Evolutionary conservation across 306 rosid species (phyloP), one percentile per base, ranked within the genome.

Genomic region (Lathyrus tuberosus): DNA sequence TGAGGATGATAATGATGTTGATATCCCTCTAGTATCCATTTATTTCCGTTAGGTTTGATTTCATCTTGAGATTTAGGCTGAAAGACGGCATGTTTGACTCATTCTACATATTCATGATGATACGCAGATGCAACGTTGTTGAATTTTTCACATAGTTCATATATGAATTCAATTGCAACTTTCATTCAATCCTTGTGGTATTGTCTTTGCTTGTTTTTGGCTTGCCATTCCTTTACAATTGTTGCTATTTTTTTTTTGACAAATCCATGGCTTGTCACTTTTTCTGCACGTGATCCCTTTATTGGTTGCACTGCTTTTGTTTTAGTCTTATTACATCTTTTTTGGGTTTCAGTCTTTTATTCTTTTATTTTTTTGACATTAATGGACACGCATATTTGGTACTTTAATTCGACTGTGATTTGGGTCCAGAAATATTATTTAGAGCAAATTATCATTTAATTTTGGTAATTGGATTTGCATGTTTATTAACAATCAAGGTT

Each of bases 1-100:
- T 41, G 97, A 94, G 0, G 91, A 88, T 28, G 96, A 88, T 67
- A 86, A 94, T 31, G 99, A 94, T 51, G 72, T 91, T 48, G 99
- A 94, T 77, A 86, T 94, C 67, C 99, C 99, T 26, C 87, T 72
- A 67, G 22, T 94, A 31, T 94, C 99, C 22, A 80, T 94, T 73
- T 94, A 91, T 77, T 94, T 84, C 88, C 85, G 95, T 73, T 94
- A 87, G 87, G 73, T 62, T 62, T 73, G 54, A 51, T 69, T 43
- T 81, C 67, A 26, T 37, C 2, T 53, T 20, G 60, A 66, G 77
- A 74, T 75, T 17, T 37, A 15, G 69, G 79, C 73, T 43, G 33
- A 64, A 65, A 79, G 53, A 77, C 83, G n/a, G 63, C 69, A 17
- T 65, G 80, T 48, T 59, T 40, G 67, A 62, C 62, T 56, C 47